Evolutionary conservation across 208 protist genomes (phyloP).

Genomic region (Wallacemonas collosoma): DNA sequence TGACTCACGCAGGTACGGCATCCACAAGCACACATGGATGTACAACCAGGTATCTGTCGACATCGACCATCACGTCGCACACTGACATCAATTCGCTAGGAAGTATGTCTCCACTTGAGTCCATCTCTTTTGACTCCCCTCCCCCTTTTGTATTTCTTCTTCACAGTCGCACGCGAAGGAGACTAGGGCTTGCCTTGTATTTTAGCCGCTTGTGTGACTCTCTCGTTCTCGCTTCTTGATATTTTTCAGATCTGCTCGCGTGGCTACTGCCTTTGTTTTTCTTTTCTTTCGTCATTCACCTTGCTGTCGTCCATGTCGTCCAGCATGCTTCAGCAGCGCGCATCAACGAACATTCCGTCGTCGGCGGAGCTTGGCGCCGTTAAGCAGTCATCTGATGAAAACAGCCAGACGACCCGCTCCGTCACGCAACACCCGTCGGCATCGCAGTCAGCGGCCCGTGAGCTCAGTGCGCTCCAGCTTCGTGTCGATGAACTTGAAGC

Average conservation of each 20-base stretch:
- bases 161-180: too few species aligned
- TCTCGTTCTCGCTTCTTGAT: neutral
- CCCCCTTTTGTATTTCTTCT: too few species aligned
- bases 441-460: neutral
- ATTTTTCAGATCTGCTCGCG: neutral
- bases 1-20: too few species aligned
- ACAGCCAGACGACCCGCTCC: neutral
- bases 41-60: too few species aligned
- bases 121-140: too few species aligned
- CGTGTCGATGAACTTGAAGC: slow-evolving; percentile 30
- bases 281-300: slow-evolving; percentile 10
- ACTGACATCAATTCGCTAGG: too few species aligned
- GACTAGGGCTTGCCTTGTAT: too few species aligned
- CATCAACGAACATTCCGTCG: slow-evolving; percentile 17
- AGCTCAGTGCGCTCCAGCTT: slow-evolving; percentile 1
- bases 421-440: neutral
- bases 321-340: slow-evolving; percentile 8
- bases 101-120: too few species aligned
- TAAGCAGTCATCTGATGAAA: slow-evolving; percentile 4
- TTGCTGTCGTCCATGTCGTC: neutral
- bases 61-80: too few species aligned
- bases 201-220: neutral
- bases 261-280: neutral
- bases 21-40: too few species aligned
- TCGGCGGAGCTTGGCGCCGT: slow-evolving; percentile 10